phyloP scores from a whole-genome alignment of 2,329 filamentous ascomycete genomes.

The Ophiostoma ulmi region DNA sequence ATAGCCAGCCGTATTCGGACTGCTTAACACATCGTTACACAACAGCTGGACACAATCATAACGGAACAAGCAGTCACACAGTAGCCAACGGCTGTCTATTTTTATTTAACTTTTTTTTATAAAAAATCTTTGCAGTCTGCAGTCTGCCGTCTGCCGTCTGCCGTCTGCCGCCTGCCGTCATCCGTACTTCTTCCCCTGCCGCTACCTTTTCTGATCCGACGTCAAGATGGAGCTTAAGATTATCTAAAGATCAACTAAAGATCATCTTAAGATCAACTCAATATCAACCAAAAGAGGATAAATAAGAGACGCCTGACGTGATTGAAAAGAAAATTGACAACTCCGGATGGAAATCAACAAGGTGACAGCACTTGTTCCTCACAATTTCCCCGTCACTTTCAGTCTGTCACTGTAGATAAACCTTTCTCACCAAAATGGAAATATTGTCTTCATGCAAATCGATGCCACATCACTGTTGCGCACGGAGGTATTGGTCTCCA shows the following conservation, averaged over 20 bases:
- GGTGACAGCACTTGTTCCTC: background rate
- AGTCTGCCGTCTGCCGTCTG: background rate
- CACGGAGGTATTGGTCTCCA: slow-evolving; percentile 10
- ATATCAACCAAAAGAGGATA: background rate
- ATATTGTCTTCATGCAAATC: background rate
- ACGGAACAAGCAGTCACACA: background rate
- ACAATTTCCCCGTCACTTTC: slow-evolving; percentile 8
- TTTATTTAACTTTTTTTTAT: no score
- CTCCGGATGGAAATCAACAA: background rate
- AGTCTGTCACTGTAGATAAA: slow-evolving; percentile 1
- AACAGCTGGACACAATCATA: background rate
- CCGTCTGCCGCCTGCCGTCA: background rate
- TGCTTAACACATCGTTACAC: background rate
- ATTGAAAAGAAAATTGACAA: background rate
- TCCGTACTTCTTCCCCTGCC: background rate
- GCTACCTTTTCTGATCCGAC: background rate
- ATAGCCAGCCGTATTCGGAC: slow-evolving; percentile 3
- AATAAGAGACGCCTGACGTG: slow-evolving; percentile 5
- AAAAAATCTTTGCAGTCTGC: no score
- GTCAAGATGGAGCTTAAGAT: background rate
- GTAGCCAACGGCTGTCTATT: background rate
- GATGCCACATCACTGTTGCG: slow-evolving; percentile 11
- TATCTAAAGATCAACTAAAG: background rate
- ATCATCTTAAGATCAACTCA: background rate
- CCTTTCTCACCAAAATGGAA: background rate